Conservation (phyloP, 306 rosid genomes). For the Castanea mollissima region DNA sequence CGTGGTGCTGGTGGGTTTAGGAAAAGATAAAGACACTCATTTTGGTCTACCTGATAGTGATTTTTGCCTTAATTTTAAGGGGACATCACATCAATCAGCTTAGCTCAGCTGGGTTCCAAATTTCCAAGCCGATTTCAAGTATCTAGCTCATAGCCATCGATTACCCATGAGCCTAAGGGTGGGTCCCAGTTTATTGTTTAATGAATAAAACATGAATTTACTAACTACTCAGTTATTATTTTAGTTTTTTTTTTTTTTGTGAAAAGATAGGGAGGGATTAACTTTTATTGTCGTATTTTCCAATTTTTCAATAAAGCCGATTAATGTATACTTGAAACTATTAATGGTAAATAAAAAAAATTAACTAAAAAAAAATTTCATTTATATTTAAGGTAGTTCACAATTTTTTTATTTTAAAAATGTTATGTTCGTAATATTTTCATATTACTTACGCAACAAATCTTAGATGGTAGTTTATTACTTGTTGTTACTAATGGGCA, state of each 20-base stretch:
- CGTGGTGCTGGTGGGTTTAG: not conserved
- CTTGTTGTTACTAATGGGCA: rapidly evolving
- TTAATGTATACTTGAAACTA: too few relatives aligned
- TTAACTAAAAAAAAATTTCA: too few relatives aligned
- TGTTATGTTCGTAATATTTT: rapidly evolving
- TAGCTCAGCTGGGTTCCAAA: not conserved
- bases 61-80: not conserved
- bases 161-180: not conserved
- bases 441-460: too few relatives aligned
- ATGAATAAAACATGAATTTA: too few relatives aligned
- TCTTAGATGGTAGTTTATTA: rapidly evolving
- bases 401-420: too few relatives aligned
- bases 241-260: too few relatives aligned
- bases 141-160: not conserved
- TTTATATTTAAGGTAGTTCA: too few relatives aligned
- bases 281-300: too few relatives aligned
- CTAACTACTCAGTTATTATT: too few relatives aligned
- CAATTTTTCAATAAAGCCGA: too few relatives aligned
- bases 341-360: too few relatives aligned
- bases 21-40: not conserved
- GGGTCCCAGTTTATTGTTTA: not conserved
- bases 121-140: not conserved
- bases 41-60: not conserved
- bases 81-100: not conserved
- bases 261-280: too few relatives aligned